Base-by-base conservation (phyloP, 352 stramenopile genomes). In the Pythium brachiatum region DNA sequence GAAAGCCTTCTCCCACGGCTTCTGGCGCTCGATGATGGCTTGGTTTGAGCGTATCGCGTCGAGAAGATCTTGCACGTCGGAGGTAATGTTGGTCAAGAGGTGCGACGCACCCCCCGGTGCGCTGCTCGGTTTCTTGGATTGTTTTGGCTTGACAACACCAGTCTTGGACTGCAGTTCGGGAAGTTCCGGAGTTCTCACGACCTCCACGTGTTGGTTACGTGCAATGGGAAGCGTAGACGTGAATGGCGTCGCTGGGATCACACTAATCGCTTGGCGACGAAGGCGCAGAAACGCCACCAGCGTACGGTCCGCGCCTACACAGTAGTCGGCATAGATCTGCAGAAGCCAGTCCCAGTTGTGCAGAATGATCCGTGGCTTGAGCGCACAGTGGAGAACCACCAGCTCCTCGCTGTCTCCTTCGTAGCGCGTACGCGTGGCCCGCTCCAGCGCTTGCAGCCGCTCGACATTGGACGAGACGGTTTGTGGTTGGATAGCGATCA, bases 1-100 rank as follows among this genome's bases (percentile, higher is more conserved):
- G 21, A 38, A 68, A n/a, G 62, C 21, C 26, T 12, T 23, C 29
- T 59, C 38, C 59, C 59, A 66, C 50, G 59, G 59, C 7, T 46
- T 44, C 29, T 41, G 34, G 29, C 44, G 44, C 31, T 62, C 44
- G 31, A 62, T 31, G n/a, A n/a, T n/a, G n/a, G n/a, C n/a, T n/a
- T n/a, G n/a, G n/a, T n/a, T n/a, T n/a, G 20, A 12, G 39, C 26
- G 5, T n/a, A 47, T 47, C 6, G 4, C n/a, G 7, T 25, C 39
- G 20, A 47, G 18, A 7, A 47, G 5, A 26, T n/a, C 16, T n/a
- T 27, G 18, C 1, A 16, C 39, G 3, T 27, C 39, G 1, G 7
- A 16, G 0, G 39, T 27, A 18, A 26, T 27, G 1, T 7, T 47
- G 18, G 8, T 20, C 39, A 47, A 47, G n/a, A 26, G 39, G 21